Evolutionary conservation across 352 stramenopile species (phyloP), one percentile per base, ranked within the genome.

Genomic region (Phytophthora sansomeana): DNA sequence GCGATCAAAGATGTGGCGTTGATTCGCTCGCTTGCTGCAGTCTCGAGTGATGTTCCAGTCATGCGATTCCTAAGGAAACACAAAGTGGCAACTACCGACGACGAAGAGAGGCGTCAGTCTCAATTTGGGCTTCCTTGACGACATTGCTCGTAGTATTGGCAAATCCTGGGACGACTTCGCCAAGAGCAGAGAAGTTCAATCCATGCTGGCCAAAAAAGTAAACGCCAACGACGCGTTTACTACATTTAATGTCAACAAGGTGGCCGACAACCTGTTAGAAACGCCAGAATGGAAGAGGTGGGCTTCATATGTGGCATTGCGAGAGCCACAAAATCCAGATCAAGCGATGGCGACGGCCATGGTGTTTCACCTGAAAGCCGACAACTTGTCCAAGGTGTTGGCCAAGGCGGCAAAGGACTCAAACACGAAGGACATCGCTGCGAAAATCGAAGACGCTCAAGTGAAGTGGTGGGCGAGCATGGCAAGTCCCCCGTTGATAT

Each of bases 351-450:
- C 35, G 7, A 41, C 35, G 35, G 35, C 35, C 3, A 17, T 41
- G 35, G 11, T 11, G 14, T 41, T 41, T 17, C 35, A 41, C 13
- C 35, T 41, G 11, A 41, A 41, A 14, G 2, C 35, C n/a, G 35
- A 41, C 35, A 41, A 41, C 9, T 17, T 28, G 42, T 33, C 52
- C 5, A 50, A 35, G n/a, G 21, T 60, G 38, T 28, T 60, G 14
- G 39, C 33, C 7, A 14, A 17, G 6, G 21, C 41, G 5, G 53
- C 53, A 6, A 14, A 51, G 30, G 53, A 61, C 26, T 19, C 53
- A 10, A 53, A 6, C 32, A 61, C 42, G 11, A 46, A 61, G 42
- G 41, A 36, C 7, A 26, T 53, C 13, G 53, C 49, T 13, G 13
- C 8, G 8, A 61, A 28, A 8, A 38, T 51, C 19, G 41, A 53